Base-by-base conservation (phyloP, 176 grass and related monocot species). In the Phoenix roebelenii region DNA sequence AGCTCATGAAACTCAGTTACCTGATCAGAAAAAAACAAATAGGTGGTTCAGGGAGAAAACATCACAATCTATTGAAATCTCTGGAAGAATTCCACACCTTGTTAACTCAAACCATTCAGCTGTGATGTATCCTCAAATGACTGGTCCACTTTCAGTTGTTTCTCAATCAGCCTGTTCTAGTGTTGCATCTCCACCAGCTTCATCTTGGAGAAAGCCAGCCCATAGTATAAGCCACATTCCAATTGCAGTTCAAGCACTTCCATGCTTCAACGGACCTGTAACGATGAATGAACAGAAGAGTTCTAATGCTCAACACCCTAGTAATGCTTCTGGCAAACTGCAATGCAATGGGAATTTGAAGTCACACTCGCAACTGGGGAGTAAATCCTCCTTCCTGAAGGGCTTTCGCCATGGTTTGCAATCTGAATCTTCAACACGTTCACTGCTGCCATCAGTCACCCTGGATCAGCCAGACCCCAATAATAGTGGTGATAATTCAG, bases 221-320 rank as follows among this genome's bases (percentile, higher is more conserved):
- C 69, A 67, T 23, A 68, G 55, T 14, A 4, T 65, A 49, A 64
- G 49, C 30, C 76, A 74, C 26, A 81, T 71, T 68, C 55, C 73
- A 12, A 28, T 66, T 62, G 35, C 60, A 72, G 57, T 78, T 66
- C 74, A 64, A 64, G 59, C 58, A 64, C 19, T 71, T 78, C 73
- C 73, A 74, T 77, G 74, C 49, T 89, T 81, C 66, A 77, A 57
- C 39, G 66, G 58, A 52, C 72, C 72, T 7, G 64, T 72, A 23
- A 52, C 30, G 53, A 69, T 68, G 54, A 79, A 74, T 75, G 29
- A 70, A 0, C 52, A 76, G 0, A 61, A 57, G 16, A 69, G 63
- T 58, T 44, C 48, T 18, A 55, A 63, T 83, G 54, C 54, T 60
- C 3, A 61, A 84, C 50, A 74, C 53, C 77, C 72, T 66, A 74